Evolutionary conservation across 2,329 filamentous ascomycete genomes (phyloP).

Genomic region (Stachybotrys chlorohalonatus): DNA sequence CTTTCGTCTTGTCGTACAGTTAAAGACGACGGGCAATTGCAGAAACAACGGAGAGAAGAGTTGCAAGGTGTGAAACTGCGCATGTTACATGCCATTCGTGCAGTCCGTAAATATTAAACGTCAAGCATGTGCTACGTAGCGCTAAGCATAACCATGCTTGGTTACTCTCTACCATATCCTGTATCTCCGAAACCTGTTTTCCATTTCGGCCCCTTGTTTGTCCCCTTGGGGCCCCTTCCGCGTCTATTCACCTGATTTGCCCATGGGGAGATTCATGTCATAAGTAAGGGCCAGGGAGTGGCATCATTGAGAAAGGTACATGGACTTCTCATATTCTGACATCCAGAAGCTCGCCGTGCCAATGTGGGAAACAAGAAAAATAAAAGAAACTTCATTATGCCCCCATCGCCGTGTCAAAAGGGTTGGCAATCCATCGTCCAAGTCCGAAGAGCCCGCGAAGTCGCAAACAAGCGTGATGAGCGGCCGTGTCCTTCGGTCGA

Average conservation of each 20-base stretch:
- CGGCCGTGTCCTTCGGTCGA: too few species aligned
- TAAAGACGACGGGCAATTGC: background rate
- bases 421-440: background rate
- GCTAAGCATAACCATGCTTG: background rate
- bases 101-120: slow-evolving; percentile 2
- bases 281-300: background rate
- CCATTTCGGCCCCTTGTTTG: background rate
- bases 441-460: background rate
- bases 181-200: slow-evolving; percentile 1
- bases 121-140: slow-evolving; percentile 8
- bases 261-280: background rate
- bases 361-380: background rate
- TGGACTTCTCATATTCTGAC: background rate
- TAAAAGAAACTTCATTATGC: background rate
- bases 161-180: slow-evolving; percentile 6
- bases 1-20: background rate
- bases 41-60: background rate
- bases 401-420: slow-evolving; percentile 3
- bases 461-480: too few species aligned
- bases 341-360: background rate
- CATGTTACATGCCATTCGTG: background rate
- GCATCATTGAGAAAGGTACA: background rate
- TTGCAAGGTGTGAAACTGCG: background rate
- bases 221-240: slow-evolving; percentile 3
- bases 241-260: background rate